Evolutionary conservation across 768 basidiomycete species (phyloP), one percentile per base, ranked within the genome.

Genomic region (Pholiota molesta): DNA sequence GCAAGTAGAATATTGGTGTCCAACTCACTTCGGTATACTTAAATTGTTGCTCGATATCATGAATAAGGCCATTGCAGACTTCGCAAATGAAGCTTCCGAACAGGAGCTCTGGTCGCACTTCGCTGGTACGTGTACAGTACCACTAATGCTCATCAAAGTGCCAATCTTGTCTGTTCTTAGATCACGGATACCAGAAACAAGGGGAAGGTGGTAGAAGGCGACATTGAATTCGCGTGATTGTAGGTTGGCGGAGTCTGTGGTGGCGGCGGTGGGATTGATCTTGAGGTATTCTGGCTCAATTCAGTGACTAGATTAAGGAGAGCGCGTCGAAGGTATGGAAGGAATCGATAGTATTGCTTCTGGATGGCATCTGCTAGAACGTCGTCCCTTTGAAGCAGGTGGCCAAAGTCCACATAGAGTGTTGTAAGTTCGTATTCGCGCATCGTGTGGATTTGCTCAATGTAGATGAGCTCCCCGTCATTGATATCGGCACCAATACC

Each of bases 11-110:
- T 45, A 14, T 42, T 53, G 35, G 55, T 28, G 52, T 52, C 13
- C 29, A 23, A 66, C 75, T 33, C 66, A 95, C 95, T 81, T 99
- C 97, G 19, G 97, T 99, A 73, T 98, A 99, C 73, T 98, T 99
- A 85, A 99, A 99, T 72, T 99, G 97, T 72, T 99, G 97, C 72
- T 99, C 97, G 52, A 99, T 89, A 70, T 98, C 97, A 58, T 90
- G 86, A 26, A 98, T 90, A 11, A 90, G 79, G 31, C 91, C 93
- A 51, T 86, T 84, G 71, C 97, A 99, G 45, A 90, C 84, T 74
- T 94, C 91, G 68, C 97, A 99, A 52, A 90, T 86, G 73, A 97
- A 99, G 61, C 92, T 95, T 19, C 97, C 97, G 69, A 84, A 95
- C 19, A 99, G 80, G 53, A 99, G 77, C 75, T 99, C 97, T 1